phyloP scores from a whole-genome alignment of 2,329 filamentous ascomycete genomes.

The Lomentospora prolificans region DNA sequence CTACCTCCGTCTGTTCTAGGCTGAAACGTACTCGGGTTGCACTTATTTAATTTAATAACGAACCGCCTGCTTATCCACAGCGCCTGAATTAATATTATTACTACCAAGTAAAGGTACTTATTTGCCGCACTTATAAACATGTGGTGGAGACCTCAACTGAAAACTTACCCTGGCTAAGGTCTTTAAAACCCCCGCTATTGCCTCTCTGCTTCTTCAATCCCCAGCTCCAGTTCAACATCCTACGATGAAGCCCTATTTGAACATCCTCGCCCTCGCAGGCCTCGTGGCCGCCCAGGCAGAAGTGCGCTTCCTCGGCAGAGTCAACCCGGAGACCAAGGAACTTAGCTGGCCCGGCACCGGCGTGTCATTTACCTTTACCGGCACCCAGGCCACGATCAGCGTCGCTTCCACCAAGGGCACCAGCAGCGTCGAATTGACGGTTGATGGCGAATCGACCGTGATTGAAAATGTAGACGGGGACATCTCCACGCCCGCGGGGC shows the following conservation, averaged over 20 bases:
- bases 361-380: constrained; percentile 28
- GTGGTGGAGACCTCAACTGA: not conserved
- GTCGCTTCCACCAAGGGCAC: constrained; percentile 20
- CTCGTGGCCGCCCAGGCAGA: constrained; percentile 5
- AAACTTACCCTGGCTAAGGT: not conserved
- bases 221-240: not conserved
- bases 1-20: too few species aligned
- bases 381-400: constrained; percentile 26
- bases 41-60: not conserved
- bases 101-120: not conserved
- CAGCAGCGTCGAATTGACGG: constrained; percentile 22
- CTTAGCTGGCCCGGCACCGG: constrained; percentile 35
- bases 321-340: constrained; percentile 30
- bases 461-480: constrained; percentile 20
- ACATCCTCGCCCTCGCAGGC: not conserved
- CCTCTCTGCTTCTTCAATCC: not conserved
- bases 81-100: too few species aligned
- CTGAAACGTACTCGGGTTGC: not conserved
- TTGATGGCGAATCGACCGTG: constrained; percentile 21
- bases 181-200: not conserved
- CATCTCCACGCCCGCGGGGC: constrained; percentile 20
- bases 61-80: not conserved
- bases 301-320: constrained; percentile 24
- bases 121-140: not conserved
- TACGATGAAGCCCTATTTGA: not conserved